These are phyloP conservation scores for Aureobasidium mangrovei DNA, from an alignment of 2,329 filamentous ascomycete species.

Conservation along the genomic window DNA sequence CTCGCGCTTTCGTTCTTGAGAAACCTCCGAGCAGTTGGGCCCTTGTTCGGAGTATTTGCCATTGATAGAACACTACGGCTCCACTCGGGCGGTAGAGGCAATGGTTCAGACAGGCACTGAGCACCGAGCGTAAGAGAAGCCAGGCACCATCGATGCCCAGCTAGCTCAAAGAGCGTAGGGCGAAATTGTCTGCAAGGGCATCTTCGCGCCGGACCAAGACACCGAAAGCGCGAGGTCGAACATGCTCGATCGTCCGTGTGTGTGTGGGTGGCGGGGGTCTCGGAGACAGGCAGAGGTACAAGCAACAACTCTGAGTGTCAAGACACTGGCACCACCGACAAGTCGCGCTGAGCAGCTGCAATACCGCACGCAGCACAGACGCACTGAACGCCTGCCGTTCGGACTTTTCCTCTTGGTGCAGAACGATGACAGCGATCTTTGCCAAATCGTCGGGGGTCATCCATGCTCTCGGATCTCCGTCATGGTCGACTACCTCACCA, in stretches of 20 bases:
- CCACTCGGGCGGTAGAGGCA: slow-evolving; percentile 4
- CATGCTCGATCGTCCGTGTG: not conserved
- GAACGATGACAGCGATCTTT: slow-evolving; percentile 1
- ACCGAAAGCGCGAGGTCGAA: slow-evolving; percentile 8
- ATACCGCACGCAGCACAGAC: slow-evolving; percentile 1
- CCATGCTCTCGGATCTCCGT: slow-evolving; percentile 3
- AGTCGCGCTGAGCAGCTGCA: not conserved
- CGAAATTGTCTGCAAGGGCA: slow-evolving; percentile 1
- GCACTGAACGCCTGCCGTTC: not conserved
- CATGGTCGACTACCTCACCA: slow-evolving; percentile 11
- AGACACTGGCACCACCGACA: not conserved
- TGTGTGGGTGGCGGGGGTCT: not conserved
- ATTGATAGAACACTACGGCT: slow-evolving; percentile 11
- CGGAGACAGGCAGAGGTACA: slow-evolving; percentile 4
- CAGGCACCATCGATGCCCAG: slow-evolving; percentile 5
- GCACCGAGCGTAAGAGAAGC: slow-evolving; percentile 1
- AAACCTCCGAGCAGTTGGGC: slow-evolving; percentile 6
- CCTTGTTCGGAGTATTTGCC: slow-evolving; percentile 5
- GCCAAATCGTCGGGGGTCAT: not conserved
- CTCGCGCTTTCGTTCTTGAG: slow-evolving; percentile 7
- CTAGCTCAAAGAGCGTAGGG: slow-evolving; percentile 2
- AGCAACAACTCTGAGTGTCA: slow-evolving; percentile 1
- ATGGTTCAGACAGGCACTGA: slow-evolving; percentile 9
- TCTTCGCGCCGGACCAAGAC: slow-evolving; percentile 5
- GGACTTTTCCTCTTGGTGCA: slow-evolving; percentile 12